These are phyloP conservation scores for Calycina marina DNA, from an alignment of 2,329 filamentous ascomycete genomes.

Conservation along the genomic window DNA sequence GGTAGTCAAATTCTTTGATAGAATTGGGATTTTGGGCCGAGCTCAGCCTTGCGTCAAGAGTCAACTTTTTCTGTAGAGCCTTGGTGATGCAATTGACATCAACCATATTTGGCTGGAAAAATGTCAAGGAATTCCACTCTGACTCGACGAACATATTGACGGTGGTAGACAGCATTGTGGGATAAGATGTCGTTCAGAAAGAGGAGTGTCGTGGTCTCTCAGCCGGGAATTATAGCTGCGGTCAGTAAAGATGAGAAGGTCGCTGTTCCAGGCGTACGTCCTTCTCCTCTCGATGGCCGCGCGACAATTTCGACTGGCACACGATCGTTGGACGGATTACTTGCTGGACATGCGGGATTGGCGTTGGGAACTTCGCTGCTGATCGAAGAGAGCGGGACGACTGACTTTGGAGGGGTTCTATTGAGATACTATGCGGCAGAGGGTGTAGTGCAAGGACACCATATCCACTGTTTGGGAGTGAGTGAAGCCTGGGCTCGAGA, in stretches of 20 bases:
- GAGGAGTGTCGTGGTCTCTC: conserved; percentile 42
- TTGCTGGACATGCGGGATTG: conserved; percentile 77
- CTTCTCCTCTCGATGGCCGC: conserved; percentile 79
- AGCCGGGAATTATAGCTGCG: conserved; percentile 7
- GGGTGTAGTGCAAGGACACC: conserved; percentile 80
- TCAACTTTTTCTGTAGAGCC: no score
- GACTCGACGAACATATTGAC: not conserved
- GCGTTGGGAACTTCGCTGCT: conserved; percentile 69
- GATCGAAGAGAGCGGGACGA: conserved; percentile 80
- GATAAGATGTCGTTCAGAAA: conserved; percentile 50
- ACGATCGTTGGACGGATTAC: conserved; percentile 64
- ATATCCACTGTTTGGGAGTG: conserved; percentile 71
- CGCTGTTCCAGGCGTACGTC: conserved; percentile 45
- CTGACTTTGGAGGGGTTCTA: conserved; percentile 78
- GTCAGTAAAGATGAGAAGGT: conserved; percentile 13
- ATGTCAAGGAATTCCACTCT: no score
- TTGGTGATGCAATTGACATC: no score
- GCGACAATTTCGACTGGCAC: conserved; percentile 86
- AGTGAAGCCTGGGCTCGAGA: conserved; percentile 70
- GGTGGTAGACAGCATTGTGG: not conserved
- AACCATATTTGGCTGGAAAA: no score
- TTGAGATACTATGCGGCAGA: conserved; percentile 85
- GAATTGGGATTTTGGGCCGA: no score
- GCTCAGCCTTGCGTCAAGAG: no score
- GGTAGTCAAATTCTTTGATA: no score